phyloP scores from a whole-genome alignment of 208 protist genomes.

The Acanthamoeba healyi region DNA sequence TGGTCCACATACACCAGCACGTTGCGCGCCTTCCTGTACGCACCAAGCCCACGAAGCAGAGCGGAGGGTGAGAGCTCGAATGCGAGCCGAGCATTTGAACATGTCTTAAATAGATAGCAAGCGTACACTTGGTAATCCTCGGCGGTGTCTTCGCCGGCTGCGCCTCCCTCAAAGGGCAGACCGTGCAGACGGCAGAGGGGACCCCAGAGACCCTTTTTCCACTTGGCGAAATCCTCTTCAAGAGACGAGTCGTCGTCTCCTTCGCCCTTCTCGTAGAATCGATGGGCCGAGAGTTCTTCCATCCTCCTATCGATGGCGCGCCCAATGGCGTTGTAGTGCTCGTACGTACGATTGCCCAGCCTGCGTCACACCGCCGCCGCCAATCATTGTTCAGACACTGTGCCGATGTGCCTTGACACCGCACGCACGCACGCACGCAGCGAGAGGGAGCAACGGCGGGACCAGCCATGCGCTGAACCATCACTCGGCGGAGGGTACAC shows the following conservation, averaged over 20 bases:
- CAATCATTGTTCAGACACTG: background rate
- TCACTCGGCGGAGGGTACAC: no score
- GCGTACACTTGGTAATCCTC: slow-evolving; percentile 58
- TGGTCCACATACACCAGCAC: background rate
- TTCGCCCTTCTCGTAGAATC: slow-evolving; percentile 84
- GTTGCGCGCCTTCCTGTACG: slow-evolving; percentile 56
- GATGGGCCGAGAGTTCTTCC: slow-evolving; percentile 83
- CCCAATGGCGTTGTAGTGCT: slow-evolving; percentile 94
- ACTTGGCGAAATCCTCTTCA: slow-evolving; percentile 90
- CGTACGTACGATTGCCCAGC: slow-evolving; percentile 97
- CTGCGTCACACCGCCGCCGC: slow-evolving; percentile 90
- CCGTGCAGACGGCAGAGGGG: slow-evolving; percentile 22
- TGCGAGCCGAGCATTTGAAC: no score
- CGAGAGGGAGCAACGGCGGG: no score
- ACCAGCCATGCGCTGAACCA: no score
- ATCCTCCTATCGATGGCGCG: slow-evolving; percentile 84
- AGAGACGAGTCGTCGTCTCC: slow-evolving; percentile 90
- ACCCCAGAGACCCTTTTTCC: slow-evolving; percentile 87
- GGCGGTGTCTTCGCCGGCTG: background rate
- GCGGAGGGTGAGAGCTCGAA: no score
- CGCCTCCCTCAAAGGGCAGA: slow-evolving; percentile 45
- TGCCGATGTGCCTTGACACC: background rate
- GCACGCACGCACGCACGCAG: background rate
- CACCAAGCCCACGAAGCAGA: background rate
- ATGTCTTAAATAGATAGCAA: no score